These are phyloP conservation scores for Trifolium dubium DNA, from an alignment of 306 rosid species.

Conservation along the genomic window DNA sequence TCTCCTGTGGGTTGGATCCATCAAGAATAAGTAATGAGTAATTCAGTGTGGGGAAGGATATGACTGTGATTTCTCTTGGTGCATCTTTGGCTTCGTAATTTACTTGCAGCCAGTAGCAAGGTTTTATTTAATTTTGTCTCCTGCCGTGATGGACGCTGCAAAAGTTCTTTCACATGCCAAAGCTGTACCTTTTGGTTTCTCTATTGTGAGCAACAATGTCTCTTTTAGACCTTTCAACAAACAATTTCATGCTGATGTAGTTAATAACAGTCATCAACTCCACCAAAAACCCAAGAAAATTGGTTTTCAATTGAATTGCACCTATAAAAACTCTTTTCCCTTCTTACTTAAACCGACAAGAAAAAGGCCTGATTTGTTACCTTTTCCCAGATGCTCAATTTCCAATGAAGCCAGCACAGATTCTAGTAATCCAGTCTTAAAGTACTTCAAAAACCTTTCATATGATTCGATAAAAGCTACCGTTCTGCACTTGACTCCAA, in stretches of 20 bases:
- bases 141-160: conserved; percentile 61
- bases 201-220: conserved; percentile 45
- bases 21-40: conserved; percentile 30
- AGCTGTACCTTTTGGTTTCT: conserved; percentile 48
- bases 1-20: conserved; percentile 24
- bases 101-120: not conserved
- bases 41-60: conserved; percentile 25
- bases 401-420: conserved; percentile 58
- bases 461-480: conserved; percentile 60
- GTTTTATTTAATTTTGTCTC: conserved; percentile 4
- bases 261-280: conserved; percentile 32
- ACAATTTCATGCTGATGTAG: conserved; percentile 44
- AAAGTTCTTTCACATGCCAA: conserved; percentile 59
- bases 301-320: conserved; percentile 40
- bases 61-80: conserved; percentile 10
- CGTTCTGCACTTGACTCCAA: conserved; percentile 68
- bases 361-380: conserved; percentile 43
- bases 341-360: conserved; percentile 36
- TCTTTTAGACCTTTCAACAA: conserved; percentile 65
- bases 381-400: conserved; percentile 53
- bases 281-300: conserved; percentile 43
- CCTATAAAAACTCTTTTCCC: conserved; percentile 34
- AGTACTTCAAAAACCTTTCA: conserved; percentile 51
- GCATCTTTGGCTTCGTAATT: not conserved
- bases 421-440: conserved; percentile 55